Evolutionary conservation across 2,329 filamentous ascomycete species (phyloP).

Genomic region (Fusarium nelsonii): DNA sequence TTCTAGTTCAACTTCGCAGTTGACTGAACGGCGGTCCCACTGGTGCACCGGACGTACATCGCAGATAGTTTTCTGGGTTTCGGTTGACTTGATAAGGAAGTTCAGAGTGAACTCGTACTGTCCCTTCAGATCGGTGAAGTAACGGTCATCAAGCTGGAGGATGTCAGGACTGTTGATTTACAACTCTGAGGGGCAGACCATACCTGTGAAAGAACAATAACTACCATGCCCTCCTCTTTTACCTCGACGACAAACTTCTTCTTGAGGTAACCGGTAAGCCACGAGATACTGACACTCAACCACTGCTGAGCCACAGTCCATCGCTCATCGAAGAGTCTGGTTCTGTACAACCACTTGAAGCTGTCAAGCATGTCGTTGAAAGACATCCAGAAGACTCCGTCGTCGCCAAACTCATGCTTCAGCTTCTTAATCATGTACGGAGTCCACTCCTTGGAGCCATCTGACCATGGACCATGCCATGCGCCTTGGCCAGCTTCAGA

Average conservation of each 20-base stretch:
- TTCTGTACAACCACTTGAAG: conserved; percentile 60
- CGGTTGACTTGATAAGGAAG: conserved; percentile 55
- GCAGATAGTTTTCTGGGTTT: conserved; percentile 37
- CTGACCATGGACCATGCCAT: conserved; percentile 80
- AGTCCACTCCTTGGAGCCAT: conserved; percentile 81
- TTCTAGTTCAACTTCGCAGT: conserved; percentile 77
- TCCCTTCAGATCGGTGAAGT: conserved; percentile 60
- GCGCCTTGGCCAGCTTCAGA: conserved; percentile 60
- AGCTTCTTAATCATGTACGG: conserved; percentile 77
- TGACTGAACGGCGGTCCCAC: conserved; percentile 72
- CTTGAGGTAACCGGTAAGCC: conserved; percentile 60
- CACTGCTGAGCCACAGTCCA: conserved; percentile 62
- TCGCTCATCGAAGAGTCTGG: conserved; percentile 59
- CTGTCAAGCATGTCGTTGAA: conserved; percentile 60
- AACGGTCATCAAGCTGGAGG: conserved; percentile 58
- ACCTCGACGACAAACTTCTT: conserved; percentile 60
- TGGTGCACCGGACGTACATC: conserved; percentile 42
- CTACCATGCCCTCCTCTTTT: conserved; percentile 56
- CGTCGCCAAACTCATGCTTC: conserved; percentile 75
- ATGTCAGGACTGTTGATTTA: conserved; percentile 15
- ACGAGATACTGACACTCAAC: conserved; percentile 58
- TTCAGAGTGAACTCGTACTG: conserved; percentile 59
- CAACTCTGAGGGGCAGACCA: not conserved
- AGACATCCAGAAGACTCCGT: conserved; percentile 67
- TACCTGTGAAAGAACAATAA: conserved; percentile 59